phyloP scores from a whole-genome alignment of 2,329 filamentous ascomycete species.

The Neofusicoccum sp. region DNA sequence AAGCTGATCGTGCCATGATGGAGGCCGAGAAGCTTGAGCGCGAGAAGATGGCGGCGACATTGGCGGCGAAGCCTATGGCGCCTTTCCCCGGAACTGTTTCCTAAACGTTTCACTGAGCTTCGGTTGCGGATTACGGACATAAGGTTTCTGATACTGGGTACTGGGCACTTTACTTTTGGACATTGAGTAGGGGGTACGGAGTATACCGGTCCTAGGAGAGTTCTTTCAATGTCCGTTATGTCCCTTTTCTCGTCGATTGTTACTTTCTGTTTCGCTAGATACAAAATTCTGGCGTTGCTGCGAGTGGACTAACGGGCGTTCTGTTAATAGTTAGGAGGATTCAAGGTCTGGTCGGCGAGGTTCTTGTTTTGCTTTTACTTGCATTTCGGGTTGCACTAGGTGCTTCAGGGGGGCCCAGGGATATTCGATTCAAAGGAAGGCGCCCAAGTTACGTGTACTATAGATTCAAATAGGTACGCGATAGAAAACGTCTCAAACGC shows the following conservation, averaged over 20 bases:
- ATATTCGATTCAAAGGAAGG: not conserved
- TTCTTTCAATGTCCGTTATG: not conserved
- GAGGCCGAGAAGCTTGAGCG: slow-evolving; percentile 78
- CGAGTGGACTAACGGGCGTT: not conserved
- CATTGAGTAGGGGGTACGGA: not conserved
- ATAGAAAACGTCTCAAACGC: not conserved
- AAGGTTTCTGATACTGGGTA: not conserved
- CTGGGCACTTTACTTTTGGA: not conserved
- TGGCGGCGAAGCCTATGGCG: slow-evolving; percentile 19
- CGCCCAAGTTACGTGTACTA: slow-evolving; percentile 8
- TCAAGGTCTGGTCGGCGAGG: not conserved
- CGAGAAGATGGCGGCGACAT: slow-evolving; percentile 50
- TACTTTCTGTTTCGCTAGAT: not conserved
- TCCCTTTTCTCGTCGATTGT: not conserved
- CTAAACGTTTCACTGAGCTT: not conserved
- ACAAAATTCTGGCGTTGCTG: slow-evolving; percentile 1
- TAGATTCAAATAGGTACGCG: slow-evolving; percentile 3
- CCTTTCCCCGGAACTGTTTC: slow-evolving; percentile 3
- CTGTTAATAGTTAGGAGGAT: not conserved
- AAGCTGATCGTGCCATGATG: slow-evolving; percentile 77
- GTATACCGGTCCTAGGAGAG: not conserved
- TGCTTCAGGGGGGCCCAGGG: not conserved
- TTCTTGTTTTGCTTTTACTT: not conserved
- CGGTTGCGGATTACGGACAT: not conserved
- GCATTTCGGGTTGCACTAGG: slow-evolving; percentile 4